A percentile compares a stretch with the other conserved stretches of the same genome.
phyloP scores from a whole-genome alignment of 495 filamentous ascomycete species.

The Xeromyces bisporus region DNA sequence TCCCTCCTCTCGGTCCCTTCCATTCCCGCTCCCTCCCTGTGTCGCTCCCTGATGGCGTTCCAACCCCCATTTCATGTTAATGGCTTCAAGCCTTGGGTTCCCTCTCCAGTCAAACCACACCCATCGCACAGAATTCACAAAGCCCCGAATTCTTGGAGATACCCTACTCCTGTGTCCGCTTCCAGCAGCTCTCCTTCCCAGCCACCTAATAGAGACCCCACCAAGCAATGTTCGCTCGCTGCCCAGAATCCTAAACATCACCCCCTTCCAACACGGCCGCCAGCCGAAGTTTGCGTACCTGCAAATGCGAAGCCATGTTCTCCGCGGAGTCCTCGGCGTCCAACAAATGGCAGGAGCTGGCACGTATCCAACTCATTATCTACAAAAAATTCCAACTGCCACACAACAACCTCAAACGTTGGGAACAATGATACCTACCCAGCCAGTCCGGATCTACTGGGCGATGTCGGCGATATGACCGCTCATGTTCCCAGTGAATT shows the following conservation, averaged over 20 bases:
- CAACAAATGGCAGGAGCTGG: too few relatives aligned
- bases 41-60: background rate
- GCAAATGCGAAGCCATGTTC: constrained; percentile 1
- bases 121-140: background rate
- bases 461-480: constrained; percentile 3
- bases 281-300: constrained; percentile 8
- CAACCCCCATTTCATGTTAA: constrained; percentile 4
- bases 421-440: background rate
- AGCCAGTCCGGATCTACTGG: background rate
- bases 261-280: constrained; percentile 5
- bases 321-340: too few relatives aligned
- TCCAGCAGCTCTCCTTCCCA: too few relatives aligned
- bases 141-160: background rate
- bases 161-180: too few relatives aligned
- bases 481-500: constrained; percentile 2
- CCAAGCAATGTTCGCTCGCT: too few relatives aligned
- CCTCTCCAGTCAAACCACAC: constrained; percentile 1
- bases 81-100: constrained; percentile 5
- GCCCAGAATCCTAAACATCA: constrained; percentile 1
- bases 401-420: constrained; percentile 1
- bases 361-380: too few relatives aligned
- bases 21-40: background rate
- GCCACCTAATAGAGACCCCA: background rate
- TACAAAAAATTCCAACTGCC: background rate
- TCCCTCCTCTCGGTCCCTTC: background rate